A percentile compares a stretch with the other conserved stretches of the same genome.
phyloP scores from a whole-genome alignment of 495 filamentous ascomycete genomes.

The Elasticomyces elasticus region DNA sequence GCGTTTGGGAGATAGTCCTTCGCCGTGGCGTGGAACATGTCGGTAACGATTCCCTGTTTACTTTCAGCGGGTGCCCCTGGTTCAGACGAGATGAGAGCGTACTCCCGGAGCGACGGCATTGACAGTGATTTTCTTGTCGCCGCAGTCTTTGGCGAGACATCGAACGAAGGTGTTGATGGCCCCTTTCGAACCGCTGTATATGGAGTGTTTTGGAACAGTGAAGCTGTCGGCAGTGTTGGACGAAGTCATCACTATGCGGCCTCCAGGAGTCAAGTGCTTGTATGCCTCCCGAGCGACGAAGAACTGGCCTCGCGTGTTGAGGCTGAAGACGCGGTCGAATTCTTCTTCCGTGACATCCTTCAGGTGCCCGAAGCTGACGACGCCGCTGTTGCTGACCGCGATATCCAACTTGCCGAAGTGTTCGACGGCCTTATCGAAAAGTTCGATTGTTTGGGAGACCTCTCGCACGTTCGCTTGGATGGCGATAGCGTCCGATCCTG shows the following conservation, averaged over 20 bases:
- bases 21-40: constrained; percentile 58
- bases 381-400: constrained; percentile 45
- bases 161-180: constrained; percentile 48
- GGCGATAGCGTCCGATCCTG: constrained; percentile 38
- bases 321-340: constrained; percentile 45
- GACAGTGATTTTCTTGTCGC: constrained; percentile 49
- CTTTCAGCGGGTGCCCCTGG: too few species aligned
- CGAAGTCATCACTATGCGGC: constrained; percentile 53
- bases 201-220: constrained; percentile 53
- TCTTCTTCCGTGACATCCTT: constrained; percentile 42
- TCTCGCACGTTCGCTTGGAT: constrained; percentile 44
- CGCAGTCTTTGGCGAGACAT: constrained; percentile 43
- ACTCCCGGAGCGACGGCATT: constrained; percentile 57
- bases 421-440: constrained; percentile 39
- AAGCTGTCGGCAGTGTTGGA: constrained; percentile 55
- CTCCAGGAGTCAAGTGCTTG: constrained; percentile 50
- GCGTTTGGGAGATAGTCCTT: constrained; percentile 55
- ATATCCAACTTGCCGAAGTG: constrained; percentile 40
- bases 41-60: constrained; percentile 60
- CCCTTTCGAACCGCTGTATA: constrained; percentile 51
- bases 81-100: too few species aligned
- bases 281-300: constrained; percentile 60
- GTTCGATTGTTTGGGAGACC: constrained; percentile 32
- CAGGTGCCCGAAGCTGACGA: constrained; percentile 42
- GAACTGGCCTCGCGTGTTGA: constrained; percentile 52